Conservation (phyloP, 176 grass and related monocot species). For the Hsuehochloa calcarea region DNA sequence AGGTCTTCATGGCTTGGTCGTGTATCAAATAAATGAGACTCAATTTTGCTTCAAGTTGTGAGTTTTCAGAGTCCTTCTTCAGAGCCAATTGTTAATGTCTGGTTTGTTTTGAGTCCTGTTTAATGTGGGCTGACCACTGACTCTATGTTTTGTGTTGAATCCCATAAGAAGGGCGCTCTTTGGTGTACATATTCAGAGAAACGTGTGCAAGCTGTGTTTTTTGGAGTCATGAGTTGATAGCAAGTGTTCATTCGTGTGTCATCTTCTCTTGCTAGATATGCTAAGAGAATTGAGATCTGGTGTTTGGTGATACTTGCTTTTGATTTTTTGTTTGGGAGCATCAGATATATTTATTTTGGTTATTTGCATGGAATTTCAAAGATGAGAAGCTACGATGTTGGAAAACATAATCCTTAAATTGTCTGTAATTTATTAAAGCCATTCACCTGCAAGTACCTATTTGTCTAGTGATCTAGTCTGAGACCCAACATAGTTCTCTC, state of each 20-base stretch:
- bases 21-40: slow-evolving; percentile 7
- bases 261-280: slow-evolving; percentile 27
- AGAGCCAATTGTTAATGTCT: neutral
- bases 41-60: slow-evolving; percentile 12
- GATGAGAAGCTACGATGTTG: neutral
- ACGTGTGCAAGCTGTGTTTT: neutral
- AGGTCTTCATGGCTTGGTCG: neutral
- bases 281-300: slow-evolving; percentile 17
- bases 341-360: neutral
- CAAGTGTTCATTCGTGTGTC: slow-evolving; percentile 16
- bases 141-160: slow-evolving; percentile 2
- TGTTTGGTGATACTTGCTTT: neutral
- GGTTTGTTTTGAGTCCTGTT: neutral
- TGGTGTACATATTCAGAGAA: slow-evolving; percentile 7
- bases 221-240: slow-evolving; percentile 32
- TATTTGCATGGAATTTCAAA: neutral
- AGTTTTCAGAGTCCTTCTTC: slow-evolving; percentile 1
- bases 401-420: neutral
- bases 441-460: neutral
- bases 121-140: neutral
- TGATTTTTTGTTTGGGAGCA: neutral
- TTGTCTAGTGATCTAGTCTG: neutral
- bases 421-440: neutral
- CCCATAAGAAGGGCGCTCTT: slow-evolving; percentile 14
- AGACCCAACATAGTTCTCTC: neutral